A percentile compares a stretch with the other conserved stretches of the same genome.
Conservation (phyloP, 2,329 filamentous ascomycete species). For the Nothopassalora personata region DNA sequence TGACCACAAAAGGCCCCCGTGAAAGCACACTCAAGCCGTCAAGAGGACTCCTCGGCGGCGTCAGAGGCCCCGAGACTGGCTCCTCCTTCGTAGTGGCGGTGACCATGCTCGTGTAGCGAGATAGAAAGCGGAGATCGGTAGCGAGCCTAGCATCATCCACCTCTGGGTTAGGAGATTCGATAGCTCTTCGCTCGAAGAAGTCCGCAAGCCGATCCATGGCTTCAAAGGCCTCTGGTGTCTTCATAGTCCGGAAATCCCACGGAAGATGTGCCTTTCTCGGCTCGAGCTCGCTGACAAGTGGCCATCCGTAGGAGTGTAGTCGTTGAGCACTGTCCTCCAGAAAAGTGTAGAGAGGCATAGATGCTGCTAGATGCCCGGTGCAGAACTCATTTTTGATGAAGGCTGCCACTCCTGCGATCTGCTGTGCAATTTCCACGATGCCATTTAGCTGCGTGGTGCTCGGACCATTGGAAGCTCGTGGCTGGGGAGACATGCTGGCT, state of each 20-base stretch:
- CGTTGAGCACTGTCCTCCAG: conserved; percentile 5
- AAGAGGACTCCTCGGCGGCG: neutral
- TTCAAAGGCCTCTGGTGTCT: conserved; percentile 5
- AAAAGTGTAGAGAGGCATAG: conserved; percentile 3
- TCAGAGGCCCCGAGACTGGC: neutral
- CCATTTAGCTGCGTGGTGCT: conserved; percentile 8
- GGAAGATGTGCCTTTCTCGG: conserved; percentile 2
- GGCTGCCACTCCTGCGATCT: conserved; percentile 8
- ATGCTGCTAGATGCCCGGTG: conserved; percentile 2
- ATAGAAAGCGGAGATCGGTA: neutral
- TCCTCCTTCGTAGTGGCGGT: neutral
- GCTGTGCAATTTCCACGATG: conserved; percentile 5
- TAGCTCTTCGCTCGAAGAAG: conserved; percentile 5
- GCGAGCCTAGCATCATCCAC: neutral
- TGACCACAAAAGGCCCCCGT: neutral
- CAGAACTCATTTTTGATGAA: conserved; percentile 15
- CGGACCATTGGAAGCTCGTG: neutral
- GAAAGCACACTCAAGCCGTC: neutral
- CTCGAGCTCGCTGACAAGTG: conserved; percentile 1
- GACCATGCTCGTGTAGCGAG: neutral
- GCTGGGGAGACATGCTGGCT: neutral
- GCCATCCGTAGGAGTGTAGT: conserved; percentile 10
- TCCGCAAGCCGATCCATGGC: conserved; percentile 10
- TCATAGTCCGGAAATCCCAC: conserved; percentile 6
- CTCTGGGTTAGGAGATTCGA: neutral